Evolutionary conservation across 1,139 yeast genomes (phyloP), one percentile per base, ranked within the genome.

Genomic region (Dujonia santamariae): DNA sequence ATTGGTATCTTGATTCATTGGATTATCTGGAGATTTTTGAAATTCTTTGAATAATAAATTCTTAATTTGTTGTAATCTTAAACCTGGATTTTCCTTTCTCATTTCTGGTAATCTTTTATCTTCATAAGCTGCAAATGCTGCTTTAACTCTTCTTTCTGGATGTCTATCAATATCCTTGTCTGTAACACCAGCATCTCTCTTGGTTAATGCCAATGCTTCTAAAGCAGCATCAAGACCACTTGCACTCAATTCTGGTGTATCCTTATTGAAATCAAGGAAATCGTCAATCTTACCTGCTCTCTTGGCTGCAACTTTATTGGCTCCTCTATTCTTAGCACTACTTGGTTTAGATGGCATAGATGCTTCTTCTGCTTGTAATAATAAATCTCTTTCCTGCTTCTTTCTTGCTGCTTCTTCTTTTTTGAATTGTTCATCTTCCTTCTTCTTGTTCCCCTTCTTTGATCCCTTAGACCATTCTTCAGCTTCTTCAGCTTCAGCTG

Each of bases 121-220:
- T 51, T 85, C 88, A 49, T 60, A 85, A 0, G 85, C 88, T 9
- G 76, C 71, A 42, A 69, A 69, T 0, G 95, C 95, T 13, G 94
- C 88, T 65, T 85, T 86, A 58, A 81, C 85, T 54, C 96, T 75
- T 59, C 95, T 75, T 63, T 85, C 96, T 7, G 96, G 95, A 48
- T 85, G 96, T 56, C 87, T 80, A 45, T 85, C 96, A 37, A 85
- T 66, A 38, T 80, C 86, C 51, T 79, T 83, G 43, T 70, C 65
- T 27, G 62, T 59, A 28, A 78, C 72, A 34, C 79, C 83, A 28
- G 73, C 78, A 33, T 69, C 75, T 38, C 64, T 71, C 31, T 68
- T 61, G 17, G 84, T 75, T 54, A 85, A 67, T 4, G 85, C 72
- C 54, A 85, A 68, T 3, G 95, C 95, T 36, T 84, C 87, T 48